Evolutionary conservation across 2,329 filamentous ascomycete species (phyloP), one percentile per base, ranked within the genome.

Genomic region (Pseudocercospora musae): DNA sequence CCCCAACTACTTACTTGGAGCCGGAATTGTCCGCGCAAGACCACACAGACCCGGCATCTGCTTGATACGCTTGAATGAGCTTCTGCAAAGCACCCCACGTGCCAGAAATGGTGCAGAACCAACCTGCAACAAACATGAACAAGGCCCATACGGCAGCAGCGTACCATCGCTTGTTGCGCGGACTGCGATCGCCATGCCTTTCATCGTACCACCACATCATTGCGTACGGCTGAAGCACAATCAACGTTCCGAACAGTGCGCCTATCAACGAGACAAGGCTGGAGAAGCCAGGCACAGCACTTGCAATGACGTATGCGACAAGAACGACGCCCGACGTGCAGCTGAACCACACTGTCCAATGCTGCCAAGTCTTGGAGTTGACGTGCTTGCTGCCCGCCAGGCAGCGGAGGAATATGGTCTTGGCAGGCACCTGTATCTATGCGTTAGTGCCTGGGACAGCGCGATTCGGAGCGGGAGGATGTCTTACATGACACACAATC

Each of bases 161-260:
- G 18, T 59, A 60, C 69, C 69, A 71, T 27, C 46, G 50, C 25
- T 40, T 9, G 37, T 62, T 66, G 13, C 64, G 62, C 8, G 70
- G 37, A 6, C 65, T 65, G 6, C 71, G 37, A 5, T 66, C 67
- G 4, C 59, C 64, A 18, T 33, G 57, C 76, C 76, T 79, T 60
- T 80, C 77, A 64, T 80, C 77, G 54, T 78, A 78, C 0, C 80
- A 62, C 78, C 78, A 80, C 77, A 79, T 79, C 66, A 70, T 72
- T 9, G 76, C 78, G 71, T 75, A 75, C 1, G 73, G 73, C 25
- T 67, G 60, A 44, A 71, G 65, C 27, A 59, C 66, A 25, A 72
- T 67, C 23, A 68, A 58, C 1, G 68, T 68, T n/a, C 68, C 68
- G 10, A 71, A 60, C 9, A 72, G 55, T 40, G 70, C 70, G 13